Evolutionary conservation across 2,329 filamentous ascomycete genomes (phyloP).

Genomic region (Samsoniella hepiali): DNA sequence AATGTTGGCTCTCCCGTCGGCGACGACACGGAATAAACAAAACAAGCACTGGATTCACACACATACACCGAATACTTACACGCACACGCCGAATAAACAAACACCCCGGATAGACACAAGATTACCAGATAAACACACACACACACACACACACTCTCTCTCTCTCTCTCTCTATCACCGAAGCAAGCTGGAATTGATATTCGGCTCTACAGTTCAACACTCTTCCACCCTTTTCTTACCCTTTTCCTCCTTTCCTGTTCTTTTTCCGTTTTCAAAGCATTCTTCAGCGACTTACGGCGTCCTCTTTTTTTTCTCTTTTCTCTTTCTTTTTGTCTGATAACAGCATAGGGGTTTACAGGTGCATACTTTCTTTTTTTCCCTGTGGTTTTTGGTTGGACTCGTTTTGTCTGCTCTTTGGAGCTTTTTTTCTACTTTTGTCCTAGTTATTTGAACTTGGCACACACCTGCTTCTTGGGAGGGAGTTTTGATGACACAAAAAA

Average conservation of each 20-base stretch:
- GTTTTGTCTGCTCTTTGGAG: too few species aligned
- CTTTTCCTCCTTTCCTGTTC: neutral
- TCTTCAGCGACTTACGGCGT: conserved; percentile 6
- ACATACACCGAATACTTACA: too few species aligned
- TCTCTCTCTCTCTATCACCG: neutral
- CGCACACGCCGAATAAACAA: too few species aligned
- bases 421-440: too few species aligned
- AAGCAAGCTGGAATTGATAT: neutral
- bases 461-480: too few species aligned
- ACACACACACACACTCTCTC: neutral
- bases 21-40: conserved; percentile 34
- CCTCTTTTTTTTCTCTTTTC: conserved; percentile 18
- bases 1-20: conserved; percentile 37
- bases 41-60: neutral
- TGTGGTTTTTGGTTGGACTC: neutral
- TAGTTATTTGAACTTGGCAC: too few species aligned
- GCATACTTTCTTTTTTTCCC: neutral
- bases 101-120: too few species aligned
- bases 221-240: neutral
- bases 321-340: conserved; percentile 8
- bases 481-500: neutral
- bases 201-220: neutral
- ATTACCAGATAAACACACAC: too few species aligned
- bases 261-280: conserved; percentile 20
- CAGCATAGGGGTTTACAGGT: neutral